Percentiles rank a stretch among this genome's conserved stretches.
Evolutionary conservation across 805 yeast species (phyloP).

Genomic region (Dipodascopsis tothii): DNA sequence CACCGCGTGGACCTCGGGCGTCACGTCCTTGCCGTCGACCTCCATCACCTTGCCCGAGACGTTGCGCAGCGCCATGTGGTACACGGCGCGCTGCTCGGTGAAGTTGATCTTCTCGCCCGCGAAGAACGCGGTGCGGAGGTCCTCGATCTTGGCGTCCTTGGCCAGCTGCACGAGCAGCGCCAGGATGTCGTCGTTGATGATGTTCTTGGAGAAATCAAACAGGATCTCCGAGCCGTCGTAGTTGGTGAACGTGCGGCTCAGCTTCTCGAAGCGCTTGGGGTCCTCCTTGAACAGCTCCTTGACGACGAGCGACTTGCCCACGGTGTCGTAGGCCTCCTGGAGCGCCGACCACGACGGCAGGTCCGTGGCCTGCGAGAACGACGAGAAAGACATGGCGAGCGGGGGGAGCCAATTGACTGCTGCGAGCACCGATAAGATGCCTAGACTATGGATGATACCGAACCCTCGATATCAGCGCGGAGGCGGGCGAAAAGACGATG

Average conservation of each 20-base stretch:
- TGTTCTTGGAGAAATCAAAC: constrained; percentile 92
- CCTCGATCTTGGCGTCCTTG: constrained; percentile 79
- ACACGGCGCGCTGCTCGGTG: constrained; percentile 96
- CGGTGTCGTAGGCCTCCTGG: constrained; percentile 58
- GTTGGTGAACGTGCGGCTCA: constrained; percentile 70
- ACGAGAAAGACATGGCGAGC: constrained; percentile 34
- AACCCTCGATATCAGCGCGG: no score
- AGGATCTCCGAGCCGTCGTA: constrained; percentile 81
- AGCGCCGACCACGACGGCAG: constrained; percentile 80
- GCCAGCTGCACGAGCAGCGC: constrained; percentile 66
- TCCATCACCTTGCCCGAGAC: constrained; percentile 73
- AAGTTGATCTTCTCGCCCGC: constrained; percentile 88
- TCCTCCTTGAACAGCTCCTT: constrained; percentile 72
- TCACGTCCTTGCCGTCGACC: constrained; percentile 84
- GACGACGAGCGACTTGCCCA: constrained; percentile 66
- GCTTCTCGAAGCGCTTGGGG: constrained; percentile 65
- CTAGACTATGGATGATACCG: no score
- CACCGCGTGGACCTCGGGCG: constrained; percentile 85
- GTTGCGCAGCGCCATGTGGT: constrained; percentile 94
- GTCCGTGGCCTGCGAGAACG: constrained; percentile 58
- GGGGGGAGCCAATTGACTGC: no score
- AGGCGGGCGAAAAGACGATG: no score
- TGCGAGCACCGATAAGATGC: no score
- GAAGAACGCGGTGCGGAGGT: constrained; percentile 84
- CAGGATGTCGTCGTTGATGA: constrained; percentile 78